Evolutionary conservation across 768 basidiomycete species (phyloP).

Genomic region (Auriculariales sp.): DNA sequence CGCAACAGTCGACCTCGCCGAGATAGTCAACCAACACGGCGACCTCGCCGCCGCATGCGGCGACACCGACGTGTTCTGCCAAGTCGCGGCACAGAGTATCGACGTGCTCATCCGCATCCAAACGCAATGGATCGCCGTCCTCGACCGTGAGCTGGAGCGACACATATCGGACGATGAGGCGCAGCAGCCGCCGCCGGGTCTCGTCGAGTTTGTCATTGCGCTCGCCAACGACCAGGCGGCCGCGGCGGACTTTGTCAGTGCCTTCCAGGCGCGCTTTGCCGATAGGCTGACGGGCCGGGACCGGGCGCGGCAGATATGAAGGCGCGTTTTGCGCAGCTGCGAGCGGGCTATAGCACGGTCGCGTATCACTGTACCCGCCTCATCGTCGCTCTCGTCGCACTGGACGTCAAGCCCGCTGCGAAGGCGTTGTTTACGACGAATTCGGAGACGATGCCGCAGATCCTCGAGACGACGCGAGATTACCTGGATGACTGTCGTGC

Average conservation of each 20-base stretch:
- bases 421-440: slow-evolving; percentile 66
- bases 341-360: slow-evolving; percentile 92
- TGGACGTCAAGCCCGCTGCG: slow-evolving; percentile 80
- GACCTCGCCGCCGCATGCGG: slow-evolving; percentile 92
- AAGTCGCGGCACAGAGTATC: slow-evolving; percentile 75
- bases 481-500: slow-evolving; percentile 89
- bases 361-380: slow-evolving; percentile 94
- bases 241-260: slow-evolving; percentile 85
- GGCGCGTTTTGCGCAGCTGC: slow-evolving; percentile 75
- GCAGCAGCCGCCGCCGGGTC: slow-evolving; percentile 71
- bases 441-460: slow-evolving; percentile 85
- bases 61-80: slow-evolving; percentile 82
- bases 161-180: slow-evolving; percentile 78
- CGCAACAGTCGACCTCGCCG: slow-evolving; percentile 88
- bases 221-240: slow-evolving; percentile 97
- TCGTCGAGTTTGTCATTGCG: slow-evolving; percentile 93
- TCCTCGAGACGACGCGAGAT: slow-evolving; percentile 90
- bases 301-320: slow-evolving; percentile 79
- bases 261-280: no score
- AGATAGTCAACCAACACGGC: slow-evolving; percentile 95
- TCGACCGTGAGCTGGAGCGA: slow-evolving; percentile 78
- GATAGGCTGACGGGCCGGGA: no score
- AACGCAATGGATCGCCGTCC: slow-evolving; percentile 68
- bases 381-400: slow-evolving; percentile 87
- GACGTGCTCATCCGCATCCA: slow-evolving; percentile 84